Conservation (phyloP, 495 filamentous ascomycete species). For the Penicillium herquei region DNA sequence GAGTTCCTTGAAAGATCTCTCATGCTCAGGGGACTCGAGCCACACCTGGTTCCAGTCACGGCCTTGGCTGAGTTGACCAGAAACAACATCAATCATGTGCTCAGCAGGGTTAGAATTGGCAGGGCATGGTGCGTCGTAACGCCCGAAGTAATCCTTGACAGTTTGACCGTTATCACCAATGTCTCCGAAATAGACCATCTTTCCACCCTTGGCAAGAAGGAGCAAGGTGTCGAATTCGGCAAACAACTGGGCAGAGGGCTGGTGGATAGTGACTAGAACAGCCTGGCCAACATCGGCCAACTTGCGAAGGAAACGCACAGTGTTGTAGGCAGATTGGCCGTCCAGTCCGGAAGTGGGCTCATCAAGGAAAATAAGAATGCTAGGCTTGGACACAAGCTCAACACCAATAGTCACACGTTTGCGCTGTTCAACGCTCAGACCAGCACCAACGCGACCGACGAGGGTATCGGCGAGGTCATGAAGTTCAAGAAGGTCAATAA, state of each 20-base stretch:
- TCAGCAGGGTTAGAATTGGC: slow-evolving; percentile 77
- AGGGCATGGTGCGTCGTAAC: slow-evolving; percentile 72
- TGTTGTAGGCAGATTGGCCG: slow-evolving; percentile 61
- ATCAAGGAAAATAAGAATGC: slow-evolving; percentile 71
- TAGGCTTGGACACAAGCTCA: slow-evolving; percentile 65
- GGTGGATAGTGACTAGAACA: slow-evolving; percentile 74
- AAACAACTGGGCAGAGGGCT: slow-evolving; percentile 71
- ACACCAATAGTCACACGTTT: slow-evolving; percentile 68
- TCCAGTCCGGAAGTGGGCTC: slow-evolving; percentile 76
- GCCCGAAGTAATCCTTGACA: slow-evolving; percentile 71
- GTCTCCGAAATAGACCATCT: slow-evolving; percentile 70
- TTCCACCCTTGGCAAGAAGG: slow-evolving; percentile 66
- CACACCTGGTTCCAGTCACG: slow-evolving; percentile 65
- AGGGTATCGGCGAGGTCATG: slow-evolving; percentile 53
- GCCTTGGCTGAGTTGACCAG: slow-evolving; percentile 33
- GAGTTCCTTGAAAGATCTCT: slow-evolving; percentile 49
- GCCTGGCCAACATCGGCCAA: slow-evolving; percentile 67
- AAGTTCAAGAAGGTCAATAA: slow-evolving; percentile 59
- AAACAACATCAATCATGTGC: slow-evolving; percentile 87
- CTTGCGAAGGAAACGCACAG: slow-evolving; percentile 63
- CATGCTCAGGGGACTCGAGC: slow-evolving; percentile 54
- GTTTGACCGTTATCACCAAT: slow-evolving; percentile 52
- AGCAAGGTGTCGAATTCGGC: slow-evolving; percentile 72
- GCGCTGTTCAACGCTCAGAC: slow-evolving; percentile 59
- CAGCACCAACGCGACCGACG: slow-evolving; percentile 51